Evolutionary conservation across 2,329 filamentous ascomycete species (phyloP), one percentile per base, ranked within the genome.

Genomic region (Neobulgaria alba): DNA sequence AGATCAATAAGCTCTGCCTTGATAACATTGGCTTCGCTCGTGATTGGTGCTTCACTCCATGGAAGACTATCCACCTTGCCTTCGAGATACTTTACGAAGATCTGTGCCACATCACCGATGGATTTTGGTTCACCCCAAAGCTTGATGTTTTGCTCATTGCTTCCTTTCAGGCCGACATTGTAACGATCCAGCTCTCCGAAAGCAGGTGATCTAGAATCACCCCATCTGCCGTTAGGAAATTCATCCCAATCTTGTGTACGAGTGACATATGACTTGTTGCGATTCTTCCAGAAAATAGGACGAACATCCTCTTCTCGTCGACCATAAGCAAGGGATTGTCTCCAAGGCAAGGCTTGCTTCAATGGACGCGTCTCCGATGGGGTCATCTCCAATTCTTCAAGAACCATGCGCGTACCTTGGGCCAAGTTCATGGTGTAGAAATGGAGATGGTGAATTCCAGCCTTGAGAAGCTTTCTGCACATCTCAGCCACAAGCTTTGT

Each of bases 371-470:
- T 79, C 5, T 77, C 70, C 15, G 83, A 84, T 1, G 92, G 90
- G 36, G 86, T 74, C 64, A 95, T 77, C 39, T 80, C 72, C 17
- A 98, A 72, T 62, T 95, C 89, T 55, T 96, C 89, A 10, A 98
- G 74, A 17, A 98, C 79, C 82, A 95, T 89, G 54, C 84, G 82
- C 1, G 90, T 95, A 37, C 92, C 85, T 63, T 94, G 87, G 9
- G 88, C 90, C 15, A 98, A 73, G 65, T 98, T 98, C 92, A 98
- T 98, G 46, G 92, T 98, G 69, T 98, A 98, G 65, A 98, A 98
- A 64, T 98, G 92, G 50, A 98, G 65, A 49, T 79, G 73, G 51
- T 95, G 53, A n/a, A 49, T 86, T 30, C 89, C 92, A 26, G 79
- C 80, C 44, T 79, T 77, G 42, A 96, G 70, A 45, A 98, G 77